Percentiles rank a stretch among this genome's conserved stretches.
Evolutionary conservation across 2,329 filamentous ascomycete genomes (phyloP).

Genomic region (Fusarium albosuccineum): DNA sequence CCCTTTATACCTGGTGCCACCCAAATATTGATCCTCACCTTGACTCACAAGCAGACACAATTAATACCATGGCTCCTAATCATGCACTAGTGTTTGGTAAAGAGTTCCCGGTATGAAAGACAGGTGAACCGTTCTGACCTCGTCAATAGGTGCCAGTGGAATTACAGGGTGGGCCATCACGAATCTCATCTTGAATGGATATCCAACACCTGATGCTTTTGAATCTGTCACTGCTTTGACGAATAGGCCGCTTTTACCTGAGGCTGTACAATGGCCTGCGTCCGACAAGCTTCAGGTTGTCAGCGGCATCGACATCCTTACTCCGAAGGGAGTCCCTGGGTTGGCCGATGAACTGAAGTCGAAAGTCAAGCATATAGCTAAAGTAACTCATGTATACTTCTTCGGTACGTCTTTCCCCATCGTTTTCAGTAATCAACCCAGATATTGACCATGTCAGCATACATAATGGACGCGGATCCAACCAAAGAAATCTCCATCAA

Average conservation of each 20-base stretch:
- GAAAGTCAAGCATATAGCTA: slow-evolving; percentile 51
- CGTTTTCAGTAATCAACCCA: neutral
- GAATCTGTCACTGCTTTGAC: slow-evolving; percentile 61
- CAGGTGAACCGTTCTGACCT: slow-evolving; percentile 11
- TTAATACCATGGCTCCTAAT: slow-evolving; percentile 31
- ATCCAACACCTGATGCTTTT: slow-evolving; percentile 59
- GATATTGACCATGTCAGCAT: slow-evolving; percentile 42
- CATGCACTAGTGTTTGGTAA: slow-evolving; percentile 42
- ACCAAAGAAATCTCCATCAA: slow-evolving; percentile 52
- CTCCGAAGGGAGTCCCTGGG: slow-evolving; percentile 43
- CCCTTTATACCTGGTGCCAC: too few species aligned
- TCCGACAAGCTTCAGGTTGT: slow-evolving; percentile 50
- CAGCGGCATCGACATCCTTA: slow-evolving; percentile 53
- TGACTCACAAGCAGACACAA: too few species aligned
- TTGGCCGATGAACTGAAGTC: slow-evolving; percentile 51
- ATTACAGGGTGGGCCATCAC: slow-evolving; percentile 64
- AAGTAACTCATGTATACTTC: slow-evolving; percentile 60
- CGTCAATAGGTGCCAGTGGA: slow-evolving; percentile 58
- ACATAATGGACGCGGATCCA: slow-evolving; percentile 52
- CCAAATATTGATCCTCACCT: too few species aligned
- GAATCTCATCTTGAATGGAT: slow-evolving; percentile 60
- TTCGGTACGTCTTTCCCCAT: slow-evolving; percentile 46
- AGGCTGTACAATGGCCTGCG: slow-evolving; percentile 47
- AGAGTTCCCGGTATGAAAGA: too few species aligned
- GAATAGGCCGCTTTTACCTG: slow-evolving; percentile 55